A percentile compares a stretch with the other conserved stretches of the same genome.
Conservation (phyloP, 441 rosid species). For the Syzygium malaccense region DNA sequence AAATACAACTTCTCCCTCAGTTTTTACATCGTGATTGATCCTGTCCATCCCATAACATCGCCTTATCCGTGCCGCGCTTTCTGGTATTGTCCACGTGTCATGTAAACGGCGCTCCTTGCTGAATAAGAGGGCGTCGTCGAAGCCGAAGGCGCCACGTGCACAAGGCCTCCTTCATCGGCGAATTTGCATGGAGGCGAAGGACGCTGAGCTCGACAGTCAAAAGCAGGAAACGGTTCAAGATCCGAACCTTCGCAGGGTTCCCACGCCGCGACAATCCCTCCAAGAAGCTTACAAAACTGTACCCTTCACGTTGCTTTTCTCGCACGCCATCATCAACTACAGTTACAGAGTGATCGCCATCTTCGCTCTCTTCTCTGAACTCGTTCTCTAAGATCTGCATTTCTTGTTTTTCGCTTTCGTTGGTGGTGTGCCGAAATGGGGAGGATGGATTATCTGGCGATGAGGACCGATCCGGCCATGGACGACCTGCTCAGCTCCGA, state of each 20-base stretch:
- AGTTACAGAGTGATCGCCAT: not conserved
- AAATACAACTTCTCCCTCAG: no score
- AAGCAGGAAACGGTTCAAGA: not conserved
- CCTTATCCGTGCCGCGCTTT: not conserved
- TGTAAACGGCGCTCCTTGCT: not conserved
- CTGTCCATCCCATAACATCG: not conserved
- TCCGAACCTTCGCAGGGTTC: not conserved
- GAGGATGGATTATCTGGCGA: slow-evolving; percentile 48
- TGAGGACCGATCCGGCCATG: slow-evolving; percentile 46
- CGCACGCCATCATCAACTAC: not conserved
- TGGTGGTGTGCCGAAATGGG: slow-evolving; percentile 30
- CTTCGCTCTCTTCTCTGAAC: not conserved
- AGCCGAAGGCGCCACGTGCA: not conserved
- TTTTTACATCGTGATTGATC: not conserved
- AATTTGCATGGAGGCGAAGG: not conserved
- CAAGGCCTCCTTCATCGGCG: not conserved
- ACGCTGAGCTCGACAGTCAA: not conserved
- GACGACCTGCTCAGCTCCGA: slow-evolving; percentile 40
- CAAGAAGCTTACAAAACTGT: not conserved
- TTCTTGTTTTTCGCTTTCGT: not conserved
- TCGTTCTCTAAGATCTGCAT: not conserved
- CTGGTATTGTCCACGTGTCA: not conserved
- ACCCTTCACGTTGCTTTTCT: not conserved
- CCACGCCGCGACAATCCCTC: not conserved
- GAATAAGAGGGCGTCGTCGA: not conserved